Conservation (phyloP, 108 stramenopile genomes). For the Hondaea fermentalgiana region DNA sequence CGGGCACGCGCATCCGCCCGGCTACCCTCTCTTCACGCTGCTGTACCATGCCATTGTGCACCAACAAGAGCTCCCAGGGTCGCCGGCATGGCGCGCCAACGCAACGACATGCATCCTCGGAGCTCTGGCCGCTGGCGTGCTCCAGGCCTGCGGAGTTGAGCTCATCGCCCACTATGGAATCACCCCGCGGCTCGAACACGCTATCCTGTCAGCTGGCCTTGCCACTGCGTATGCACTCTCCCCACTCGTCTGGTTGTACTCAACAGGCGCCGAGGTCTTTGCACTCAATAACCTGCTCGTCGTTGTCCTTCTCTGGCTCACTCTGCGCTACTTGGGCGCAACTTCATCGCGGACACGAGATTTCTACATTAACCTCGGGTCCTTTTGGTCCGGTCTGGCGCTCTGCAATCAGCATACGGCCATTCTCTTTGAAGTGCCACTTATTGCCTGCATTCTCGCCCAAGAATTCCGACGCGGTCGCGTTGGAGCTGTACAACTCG, state of each 20-base stretch:
- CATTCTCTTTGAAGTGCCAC: slow-evolving; percentile 52
- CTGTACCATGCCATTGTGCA: slow-evolving; percentile 12
- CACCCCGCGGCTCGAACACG: background rate
- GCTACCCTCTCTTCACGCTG: slow-evolving; percentile 62
- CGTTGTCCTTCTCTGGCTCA: slow-evolving; percentile 31
- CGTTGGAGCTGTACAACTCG: background rate
- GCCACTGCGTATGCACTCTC: slow-evolving; percentile 42
- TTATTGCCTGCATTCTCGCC: slow-evolving; percentile 35
- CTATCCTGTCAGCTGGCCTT: background rate
- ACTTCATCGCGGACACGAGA: background rate
- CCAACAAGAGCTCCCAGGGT: too few relatives aligned
- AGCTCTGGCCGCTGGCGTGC: background rate
- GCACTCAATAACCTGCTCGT: slow-evolving; percentile 65
- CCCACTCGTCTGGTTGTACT: slow-evolving; percentile 70
- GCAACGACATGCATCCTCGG: background rate
- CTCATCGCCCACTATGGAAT: background rate
- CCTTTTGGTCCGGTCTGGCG: slow-evolving; percentile 59
- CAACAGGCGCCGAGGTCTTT: slow-evolving; percentile 68
- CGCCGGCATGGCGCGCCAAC: background rate
- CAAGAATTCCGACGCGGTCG: background rate
- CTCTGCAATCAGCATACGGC: slow-evolving; percentile 71
- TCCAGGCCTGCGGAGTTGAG: background rate
- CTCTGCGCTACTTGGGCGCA: slow-evolving; percentile 19
- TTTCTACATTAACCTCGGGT: slow-evolving; percentile 21
- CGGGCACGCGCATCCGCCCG: slow-evolving; percentile 69